Base-by-base conservation (phyloP, 2,329 filamentous ascomycete genomes). In the Parastagonospora avenae region DNA sequence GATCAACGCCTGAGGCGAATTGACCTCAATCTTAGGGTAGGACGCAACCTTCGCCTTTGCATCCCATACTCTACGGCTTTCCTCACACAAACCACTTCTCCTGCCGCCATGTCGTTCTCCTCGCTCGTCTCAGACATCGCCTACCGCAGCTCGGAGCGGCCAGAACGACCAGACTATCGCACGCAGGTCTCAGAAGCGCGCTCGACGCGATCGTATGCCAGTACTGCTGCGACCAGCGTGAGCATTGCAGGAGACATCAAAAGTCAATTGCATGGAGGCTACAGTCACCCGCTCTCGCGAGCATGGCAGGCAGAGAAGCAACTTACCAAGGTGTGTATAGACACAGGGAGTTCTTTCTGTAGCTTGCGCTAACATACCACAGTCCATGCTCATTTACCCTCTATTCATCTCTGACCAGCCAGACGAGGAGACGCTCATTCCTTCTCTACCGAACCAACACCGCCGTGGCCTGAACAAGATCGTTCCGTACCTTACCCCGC, bases 341-440 rank as follows among this genome's bases (percentile, higher is more conserved):
- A 49, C 50, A 33, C 32, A 30, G 38, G 9, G 32, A 35, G 15
- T 32, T 9, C 32, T 27, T 37, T 42, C 33, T 33, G 24, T 35
- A 24, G 16, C 46, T 38, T 44, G 27, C 46, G 49, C 64, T 70
- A 42, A 72, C 58, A 52, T 38, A 15, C 31, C 2, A 29, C 66
- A 96, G 91, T 94, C 92, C 32, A 97, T 97, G 94, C 88, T 99
- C 67, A 97, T 99, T 68, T 97, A 95, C 77, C 94, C 94, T 10
- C 83, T 99, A 61, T 99, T 99, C 79, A 85, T 99, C 60, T 96
- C 94, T 67, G 94, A 99, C 76, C 85, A 90, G 69, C 90, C 93
- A 31, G 91, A 97, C 68, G 93, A 97, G 78, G 90, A 97, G 78
- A 89, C 88, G 11, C 82, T 89, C 12, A 95, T 99, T 50, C 88